Evolutionary conservation across 176 grass and related monocot genomes (phyloP).

Genomic region (Bonia amplexicaulis): DNA sequence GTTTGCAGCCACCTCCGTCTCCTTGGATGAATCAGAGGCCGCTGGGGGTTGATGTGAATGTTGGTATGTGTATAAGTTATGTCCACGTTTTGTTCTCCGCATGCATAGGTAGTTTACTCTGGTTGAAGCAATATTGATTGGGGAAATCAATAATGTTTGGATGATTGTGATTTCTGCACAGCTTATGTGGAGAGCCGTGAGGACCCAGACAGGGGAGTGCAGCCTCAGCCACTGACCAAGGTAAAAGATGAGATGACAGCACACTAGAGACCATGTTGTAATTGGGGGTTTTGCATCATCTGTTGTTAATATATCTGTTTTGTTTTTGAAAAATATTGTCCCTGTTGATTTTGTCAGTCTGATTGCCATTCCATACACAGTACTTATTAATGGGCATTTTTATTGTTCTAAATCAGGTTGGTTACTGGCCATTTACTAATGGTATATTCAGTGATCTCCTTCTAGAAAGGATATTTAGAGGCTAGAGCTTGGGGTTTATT

Average conservation of each 20-base stretch:
- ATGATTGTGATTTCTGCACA: conserved; percentile 18
- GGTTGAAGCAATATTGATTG: background rate
- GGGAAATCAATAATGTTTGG: conserved; percentile 18
- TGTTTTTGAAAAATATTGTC: background rate
- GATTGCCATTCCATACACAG: background rate
- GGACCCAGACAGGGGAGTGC: conserved; percentile 55
- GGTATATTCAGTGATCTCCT: background rate
- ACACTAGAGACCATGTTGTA: background rate
- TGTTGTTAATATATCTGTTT: background rate
- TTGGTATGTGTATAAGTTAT: conserved; percentile 52
- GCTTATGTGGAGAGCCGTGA: conserved; percentile 80
- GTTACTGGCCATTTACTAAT: background rate
- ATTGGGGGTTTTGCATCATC: background rate
- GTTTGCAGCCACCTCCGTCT: conserved; percentile 65
- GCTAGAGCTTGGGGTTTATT: background rate
- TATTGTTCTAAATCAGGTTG: background rate
- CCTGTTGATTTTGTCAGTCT: background rate
- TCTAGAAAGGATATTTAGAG: background rate
- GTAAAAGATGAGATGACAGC: conserved; percentile 25
- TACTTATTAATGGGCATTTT: background rate
- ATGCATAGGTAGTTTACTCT: background rate
- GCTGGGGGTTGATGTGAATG: conserved; percentile 85
- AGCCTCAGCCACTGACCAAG: conserved; percentile 63
- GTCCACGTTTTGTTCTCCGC: background rate
- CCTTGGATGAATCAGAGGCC: conserved; percentile 77